These are phyloP conservation scores for Entomophthora muscae DNA, from an alignment of 371 early-diverging fungal species.

Conservation along the genomic window DNA sequence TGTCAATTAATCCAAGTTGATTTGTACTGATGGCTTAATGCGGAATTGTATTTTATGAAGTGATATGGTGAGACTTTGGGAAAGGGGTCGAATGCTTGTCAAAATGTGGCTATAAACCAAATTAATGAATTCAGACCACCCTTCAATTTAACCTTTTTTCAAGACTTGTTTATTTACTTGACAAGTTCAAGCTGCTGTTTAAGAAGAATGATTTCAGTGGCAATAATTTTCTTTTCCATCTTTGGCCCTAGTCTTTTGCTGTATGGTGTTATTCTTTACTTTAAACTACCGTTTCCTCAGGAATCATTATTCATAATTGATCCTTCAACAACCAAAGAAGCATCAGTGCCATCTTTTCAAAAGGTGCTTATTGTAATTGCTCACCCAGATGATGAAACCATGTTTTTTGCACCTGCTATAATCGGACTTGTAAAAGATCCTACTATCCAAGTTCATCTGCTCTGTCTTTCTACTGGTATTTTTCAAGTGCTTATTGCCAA, in stretches of 20 bases:
- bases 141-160: too few species aligned
- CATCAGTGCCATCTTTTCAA: neutral
- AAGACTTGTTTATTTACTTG: too few species aligned
- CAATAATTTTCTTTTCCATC: neutral
- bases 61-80: too few species aligned
- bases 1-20: too few species aligned
- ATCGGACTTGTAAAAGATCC: constrained; percentile 24
- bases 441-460: constrained; percentile 33
- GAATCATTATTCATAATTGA: neutral
- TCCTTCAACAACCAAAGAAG: neutral
- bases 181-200: too few species aligned
- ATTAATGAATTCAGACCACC: too few species aligned
- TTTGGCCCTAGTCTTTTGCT: neutral
- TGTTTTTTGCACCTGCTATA: constrained; percentile 95
- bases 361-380: constrained; percentile 69
- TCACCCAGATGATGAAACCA: constrained; percentile 99
- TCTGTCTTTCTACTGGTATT: constrained; percentile 77
- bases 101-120: too few species aligned
- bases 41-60: too few species aligned
- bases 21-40: too few species aligned
- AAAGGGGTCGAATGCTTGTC: too few species aligned
- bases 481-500: too few species aligned
- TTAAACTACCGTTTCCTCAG: neutral
- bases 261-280: neutral
- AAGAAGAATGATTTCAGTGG: neutral